Evolutionary conservation across 495 filamentous ascomycete species (phyloP), one percentile per base, ranked within the genome.

Genomic region (Aspergillus bertholletiae): DNA sequence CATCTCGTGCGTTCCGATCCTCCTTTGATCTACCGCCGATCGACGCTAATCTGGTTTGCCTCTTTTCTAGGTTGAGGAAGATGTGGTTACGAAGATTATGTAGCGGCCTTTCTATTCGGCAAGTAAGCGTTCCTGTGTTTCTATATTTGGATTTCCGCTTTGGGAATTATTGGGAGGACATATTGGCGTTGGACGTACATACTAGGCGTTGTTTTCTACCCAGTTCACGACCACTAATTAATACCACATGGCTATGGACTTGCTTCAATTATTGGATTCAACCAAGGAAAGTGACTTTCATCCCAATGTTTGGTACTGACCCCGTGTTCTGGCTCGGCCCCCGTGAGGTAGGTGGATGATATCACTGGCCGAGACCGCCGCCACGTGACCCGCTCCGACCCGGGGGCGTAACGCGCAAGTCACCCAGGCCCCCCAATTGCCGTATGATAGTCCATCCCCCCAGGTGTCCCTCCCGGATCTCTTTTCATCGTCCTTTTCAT

Each of bases 81-180:
- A 96, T 70, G 78, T 79, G 68, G 84, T 97, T 71, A 94, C 90
- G 59, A 96, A 92, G 80, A 89, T 97, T 74, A 91, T 92, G 89
- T 95, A 88, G 81, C 72, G 49, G 60, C 54, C 54, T 54, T 45
- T 52, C 56, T 61, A 61, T 55, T 62, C 46, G 47, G 24, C 46
- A 46, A 57, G 40, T 56, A 52, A 50, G 60, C 53, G 60, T 58
- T 54, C 52, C 39, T 52, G 46, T 60, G 55, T 61, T 66, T 63
- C 40, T 58, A 60, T 66, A 57, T 43, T 56, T 60, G 49, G 17
- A 40, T 63, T 58, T 58, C 49, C 32, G 50, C 23, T 58, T 61
- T 43, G 27, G 47, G 39, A 48, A 27, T 53, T 40, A 20, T 39
- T 54, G 57, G 59, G 40, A 46, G 57, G 56, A 43, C 54, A 54